Base-by-base conservation (phyloP, 495 filamentous ascomycete genomes). In the Apiosordaria backusii region DNA sequence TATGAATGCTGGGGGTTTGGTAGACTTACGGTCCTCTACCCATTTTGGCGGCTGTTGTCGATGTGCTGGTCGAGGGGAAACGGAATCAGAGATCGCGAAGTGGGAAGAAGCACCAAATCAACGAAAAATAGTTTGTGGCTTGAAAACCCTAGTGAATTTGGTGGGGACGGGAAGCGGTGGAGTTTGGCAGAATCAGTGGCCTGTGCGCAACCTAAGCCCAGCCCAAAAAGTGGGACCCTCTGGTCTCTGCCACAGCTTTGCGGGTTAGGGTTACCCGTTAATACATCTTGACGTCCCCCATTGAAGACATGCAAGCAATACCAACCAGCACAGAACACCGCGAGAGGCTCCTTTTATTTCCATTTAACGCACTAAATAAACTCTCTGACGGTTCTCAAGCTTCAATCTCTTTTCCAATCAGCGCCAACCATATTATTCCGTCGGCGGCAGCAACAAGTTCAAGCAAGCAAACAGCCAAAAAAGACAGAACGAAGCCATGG, bases 11-110 rank as follows among this genome's bases (percentile, higher is more conserved):
- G 61, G 26, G 53, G 22, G 55, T 67, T 40, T 4, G 22, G 45
- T 24, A 65, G 55, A 81, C 80, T 81, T 80, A 82, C 80, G 79
- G 80, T 82, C 80, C 80, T 72, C 75, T 75, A 68, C 74, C 80
- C 80, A 83, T 83, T 67, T 80, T 82, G 75, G 65, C 69, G 73
- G 67, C 35, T 72, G 66, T 57, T 67, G 70, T 69, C 67, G 75
- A 68, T 74, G 65, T 70, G 69, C 57, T 75, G 70, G 72, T 76
- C 69, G 74, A 75, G 69, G 69, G 71, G 63, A 71, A 72, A 67
- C 52, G 19, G 65, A 65, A 73, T 64, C 62, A 63, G 61, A 69
- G 52, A 58, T 67, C 68, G 67, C 60, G 68, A 68, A 67, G 69
- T 68, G 29, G 35, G 55, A 55, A 70, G 61, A 55, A 50, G 61